These are phyloP conservation scores for Zymoseptoria passerinii DNA, from an alignment of 2,329 filamentous ascomycete genomes.

Conservation along the genomic window DNA sequence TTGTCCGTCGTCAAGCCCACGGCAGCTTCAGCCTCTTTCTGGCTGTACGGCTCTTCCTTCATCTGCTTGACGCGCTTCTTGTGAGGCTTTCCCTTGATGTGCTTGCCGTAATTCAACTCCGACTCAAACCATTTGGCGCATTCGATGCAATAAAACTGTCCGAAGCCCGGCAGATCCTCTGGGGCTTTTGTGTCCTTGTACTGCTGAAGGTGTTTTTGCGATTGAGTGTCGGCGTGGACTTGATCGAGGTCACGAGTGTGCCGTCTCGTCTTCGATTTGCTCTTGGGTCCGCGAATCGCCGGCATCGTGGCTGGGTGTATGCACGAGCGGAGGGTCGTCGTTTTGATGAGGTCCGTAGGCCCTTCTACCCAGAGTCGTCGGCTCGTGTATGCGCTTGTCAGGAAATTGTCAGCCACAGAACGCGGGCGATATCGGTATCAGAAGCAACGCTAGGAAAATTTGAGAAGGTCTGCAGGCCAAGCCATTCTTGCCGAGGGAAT, in stretches of 20 bases:
- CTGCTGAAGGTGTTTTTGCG: constrained; percentile 68
- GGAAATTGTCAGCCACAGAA: not conserved
- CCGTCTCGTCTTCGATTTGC: constrained; percentile 42
- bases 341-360: not conserved
- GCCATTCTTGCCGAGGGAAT: constrained; percentile 3
- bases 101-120: constrained; percentile 63
- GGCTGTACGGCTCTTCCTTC: constrained; percentile 75
- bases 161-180: constrained; percentile 83
- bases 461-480: constrained; percentile 6
- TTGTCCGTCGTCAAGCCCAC: constrained; percentile 66
- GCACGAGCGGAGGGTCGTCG: not conserved
- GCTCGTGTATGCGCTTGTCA: not conserved
- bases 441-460: constrained; percentile 5
- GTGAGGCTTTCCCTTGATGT: constrained; percentile 83
- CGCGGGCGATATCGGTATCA: constrained; percentile 1
- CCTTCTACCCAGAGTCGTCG: not conserved
- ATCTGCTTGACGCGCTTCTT: constrained; percentile 83
- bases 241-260: constrained; percentile 78
- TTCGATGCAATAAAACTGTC: constrained; percentile 78
- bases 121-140: constrained; percentile 96
- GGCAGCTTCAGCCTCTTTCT: constrained; percentile 77
- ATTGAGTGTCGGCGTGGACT: constrained; percentile 72
- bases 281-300: constrained; percentile 42
- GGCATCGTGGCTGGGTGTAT: constrained; percentile 33
- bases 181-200: constrained; percentile 69